Evolutionary conservation across 2,329 filamentous ascomycete genomes (phyloP), one percentile per base, ranked within the genome.

Genomic region (Beauveria bassiana): DNA sequence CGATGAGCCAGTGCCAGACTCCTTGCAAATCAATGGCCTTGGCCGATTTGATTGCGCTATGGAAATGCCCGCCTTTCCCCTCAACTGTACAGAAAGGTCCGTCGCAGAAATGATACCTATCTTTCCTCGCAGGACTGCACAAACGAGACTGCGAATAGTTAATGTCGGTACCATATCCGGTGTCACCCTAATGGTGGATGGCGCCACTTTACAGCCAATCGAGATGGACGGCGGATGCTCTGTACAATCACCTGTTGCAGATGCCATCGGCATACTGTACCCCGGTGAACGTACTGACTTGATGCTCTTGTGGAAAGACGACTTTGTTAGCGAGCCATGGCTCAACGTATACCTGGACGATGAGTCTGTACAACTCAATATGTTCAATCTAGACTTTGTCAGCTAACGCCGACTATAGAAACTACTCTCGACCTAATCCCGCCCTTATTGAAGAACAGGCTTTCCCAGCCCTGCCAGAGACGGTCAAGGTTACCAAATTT

Each of bases 1-100:
- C 7, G 82, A 76, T 72, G 74, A 77, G 2, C 71, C 69, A 1
- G 70, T 71, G 1, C 71, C 71, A 0, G 66, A 69, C 16, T 72
- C 71, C 1, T 52, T 72, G 3, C 72, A 75, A 3, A 67, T 76
- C 43, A 76, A 76, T 64, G 74, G 74, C 22, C 65, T 61, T 1
- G 70, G 70, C 1, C 64, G 68, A 26, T 73, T 68, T 55, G 63
- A 72, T 55, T 72, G 71, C 56, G 68, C 70, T 20, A 66, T 68
- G 68, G 68, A 66, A 1, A 65, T 69, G 28, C 68, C 68, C 8
- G 68, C 68, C 0, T 61, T 65, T 3, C 69, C 69, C 0, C 50
- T 71, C 9, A 54, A 63, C 42, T 70, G 68, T 62, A 64, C 58
- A 8, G 45, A 63, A 14, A 58, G 50, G 6, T 40, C 52, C 1